phyloP scores from a whole-genome alignment of 805 yeast genomes.

The Brettanomyces naardenensis region DNA sequence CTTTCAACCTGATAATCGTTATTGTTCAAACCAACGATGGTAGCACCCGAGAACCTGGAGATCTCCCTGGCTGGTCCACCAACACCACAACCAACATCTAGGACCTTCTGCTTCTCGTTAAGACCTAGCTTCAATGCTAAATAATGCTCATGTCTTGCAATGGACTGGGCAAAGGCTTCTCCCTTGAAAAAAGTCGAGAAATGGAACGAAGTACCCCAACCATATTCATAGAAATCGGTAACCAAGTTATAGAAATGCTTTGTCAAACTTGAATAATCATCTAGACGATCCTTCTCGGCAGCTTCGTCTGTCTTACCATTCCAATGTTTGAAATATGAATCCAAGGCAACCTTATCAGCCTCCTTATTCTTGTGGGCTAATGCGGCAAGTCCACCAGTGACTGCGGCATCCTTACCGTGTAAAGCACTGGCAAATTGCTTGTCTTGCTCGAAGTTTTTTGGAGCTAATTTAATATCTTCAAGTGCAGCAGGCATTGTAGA shows the following conservation, averaged over 20 bases:
- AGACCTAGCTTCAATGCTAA: conserved; percentile 83
- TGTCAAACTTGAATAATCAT: conserved; percentile 84
- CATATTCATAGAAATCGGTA: conserved; percentile 97
- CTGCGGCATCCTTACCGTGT: conserved; percentile 68
- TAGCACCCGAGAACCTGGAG: conserved; percentile 80
- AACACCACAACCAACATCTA: conserved; percentile 99
- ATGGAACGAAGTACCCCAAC: conserved; percentile 99
- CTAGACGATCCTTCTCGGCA: conserved; percentile 65
- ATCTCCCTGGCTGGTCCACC: conserved; percentile 99
- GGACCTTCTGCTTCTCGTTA: conserved; percentile 71
- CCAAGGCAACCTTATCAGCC: conserved; percentile 77
- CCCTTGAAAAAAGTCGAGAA: conserved; percentile 91
- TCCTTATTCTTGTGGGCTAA: conserved; percentile 66
- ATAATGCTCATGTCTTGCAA: conserved; percentile 96
- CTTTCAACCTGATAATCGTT: conserved; percentile 95
- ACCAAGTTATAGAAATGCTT: conserved; percentile 95
- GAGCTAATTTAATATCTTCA: conserved; percentile 30
- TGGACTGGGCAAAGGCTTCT: conserved; percentile 88
- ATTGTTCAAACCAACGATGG: conserved; percentile 86
- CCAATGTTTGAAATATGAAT: conserved; percentile 95
- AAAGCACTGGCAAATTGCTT: conserved; percentile 73
- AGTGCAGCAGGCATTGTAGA: conserved; percentile 4
- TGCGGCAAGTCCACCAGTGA: conserved; percentile 68
- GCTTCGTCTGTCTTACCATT: conserved; percentile 76
- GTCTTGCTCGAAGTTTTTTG: conserved; percentile 52